phyloP scores from a whole-genome alignment of 345 rosid genomes.

The Eucalyptus shirleyi region DNA sequence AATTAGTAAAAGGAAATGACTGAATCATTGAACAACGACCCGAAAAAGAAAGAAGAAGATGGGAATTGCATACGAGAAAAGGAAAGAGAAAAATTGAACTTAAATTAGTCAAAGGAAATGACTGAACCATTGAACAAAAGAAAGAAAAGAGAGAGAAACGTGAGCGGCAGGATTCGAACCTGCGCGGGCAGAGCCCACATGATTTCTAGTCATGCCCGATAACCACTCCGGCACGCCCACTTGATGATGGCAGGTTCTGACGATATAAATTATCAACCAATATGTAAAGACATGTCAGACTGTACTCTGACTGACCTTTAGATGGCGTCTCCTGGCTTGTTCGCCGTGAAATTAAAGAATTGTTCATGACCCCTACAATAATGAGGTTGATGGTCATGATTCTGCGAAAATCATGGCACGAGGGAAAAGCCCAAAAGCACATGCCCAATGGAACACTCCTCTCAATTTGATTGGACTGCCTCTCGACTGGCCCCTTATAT shows the following conservation, averaged over 20 bases:
- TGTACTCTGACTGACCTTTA: neutral
- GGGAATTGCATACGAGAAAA: too few relatives aligned
- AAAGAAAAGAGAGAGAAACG: neutral
- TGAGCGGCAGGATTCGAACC: constrained; percentile 77
- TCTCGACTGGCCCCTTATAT: neutral
- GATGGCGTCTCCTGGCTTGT: neutral
- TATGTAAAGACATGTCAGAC: neutral
- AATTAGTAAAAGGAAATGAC: too few relatives aligned
- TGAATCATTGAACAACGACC: too few relatives aligned
- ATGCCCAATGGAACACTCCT: neutral
- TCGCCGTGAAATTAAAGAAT: neutral
- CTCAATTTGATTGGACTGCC: neutral
- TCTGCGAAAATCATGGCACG: neutral
- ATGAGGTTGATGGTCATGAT: neutral
- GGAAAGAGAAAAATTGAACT: too few relatives aligned
- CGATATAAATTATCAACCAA: rapidly evolving
- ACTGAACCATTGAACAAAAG: neutral
- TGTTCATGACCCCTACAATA: neutral
- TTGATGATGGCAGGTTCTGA: rapidly evolving
- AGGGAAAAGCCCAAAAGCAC: neutral
- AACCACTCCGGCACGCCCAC: constrained; percentile 62
- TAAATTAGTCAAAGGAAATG: neutral
- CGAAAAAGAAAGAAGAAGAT: too few relatives aligned
- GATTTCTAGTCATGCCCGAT: constrained; percentile 92
- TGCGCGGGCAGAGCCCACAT: constrained; percentile 90